Evolutionary conservation across 805 yeast species (phyloP), one percentile per base, ranked within the genome.

Genomic region (Metschnikowia kofuensis): DNA sequence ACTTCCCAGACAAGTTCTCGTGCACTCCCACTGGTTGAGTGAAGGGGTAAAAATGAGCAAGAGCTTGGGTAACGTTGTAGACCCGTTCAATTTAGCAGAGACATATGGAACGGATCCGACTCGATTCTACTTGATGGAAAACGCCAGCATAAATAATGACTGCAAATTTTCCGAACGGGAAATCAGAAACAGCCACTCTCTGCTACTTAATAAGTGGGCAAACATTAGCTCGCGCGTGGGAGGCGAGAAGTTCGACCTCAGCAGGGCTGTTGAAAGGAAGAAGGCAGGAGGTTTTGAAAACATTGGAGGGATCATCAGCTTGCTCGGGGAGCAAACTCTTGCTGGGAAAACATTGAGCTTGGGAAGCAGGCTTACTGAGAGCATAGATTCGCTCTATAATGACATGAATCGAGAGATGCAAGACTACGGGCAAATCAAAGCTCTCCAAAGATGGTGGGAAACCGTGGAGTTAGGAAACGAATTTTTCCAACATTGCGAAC

Each of bases 41-140:
- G 85, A 83, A 32, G 98, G 98, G 0, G 72, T 82, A 39, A 94
- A 94, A 63, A 94, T 94, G 99, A 87, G 96, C 44, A 94, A 94
- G 60, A 85, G 95, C 48, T 69, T 83, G 47, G 97, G 97, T 0
- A 94, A 94, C 62, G 97, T 92, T 9, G 95, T 92, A 6, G 97
- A 94, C 60, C 99, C 99, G 0, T 62, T 87, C 15, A 78, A 70
- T n/a, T 74, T 85, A 30, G 72, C 80, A 4, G 72, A 78, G 0
- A 64, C 74, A 38, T 88, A 86, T 58, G 96, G 90, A 0, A 65
- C 75, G n/a, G 94, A 87, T 64, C 67, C 87, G 0, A 68, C 90
- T 38, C 74, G 97, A 53, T 83, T 88, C 67, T 89, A 83, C 62
- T 67, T 94, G 49, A 76, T 85, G 67, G 87, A 85, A 57, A 85